Evolutionary conservation across 2,329 filamentous ascomycete species (phyloP).

Genomic region (Microcera coccophila): DNA sequence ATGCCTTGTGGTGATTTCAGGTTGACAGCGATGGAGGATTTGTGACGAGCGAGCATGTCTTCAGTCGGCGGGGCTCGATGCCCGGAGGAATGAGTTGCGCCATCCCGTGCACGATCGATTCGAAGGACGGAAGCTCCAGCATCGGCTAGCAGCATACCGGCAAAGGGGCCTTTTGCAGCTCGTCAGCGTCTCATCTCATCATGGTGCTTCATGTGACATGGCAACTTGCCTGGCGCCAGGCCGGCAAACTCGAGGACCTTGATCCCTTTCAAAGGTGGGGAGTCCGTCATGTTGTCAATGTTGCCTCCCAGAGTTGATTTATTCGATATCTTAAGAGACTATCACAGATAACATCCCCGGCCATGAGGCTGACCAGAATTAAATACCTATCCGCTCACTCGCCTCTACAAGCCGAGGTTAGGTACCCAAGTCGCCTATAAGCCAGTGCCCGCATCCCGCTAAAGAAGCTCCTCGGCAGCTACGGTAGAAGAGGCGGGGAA

Average conservation of each 20-base stretch:
- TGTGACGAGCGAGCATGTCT: constrained; percentile 77
- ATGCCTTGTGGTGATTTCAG: constrained; percentile 65
- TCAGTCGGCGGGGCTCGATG: constrained; percentile 42
- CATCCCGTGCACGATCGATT: constrained; percentile 64
- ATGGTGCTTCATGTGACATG: background rate
- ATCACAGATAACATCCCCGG: background rate
- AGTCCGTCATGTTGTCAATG: constrained; percentile 29
- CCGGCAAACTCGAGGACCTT: constrained; percentile 59
- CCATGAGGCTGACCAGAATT: background rate
- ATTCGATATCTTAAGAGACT: too few relatives aligned
- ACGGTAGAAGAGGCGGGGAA: background rate
- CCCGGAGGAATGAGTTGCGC: constrained; percentile 36
- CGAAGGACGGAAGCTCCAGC: constrained; percentile 85
- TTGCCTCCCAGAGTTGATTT: too few relatives aligned
- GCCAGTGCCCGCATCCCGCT: background rate
- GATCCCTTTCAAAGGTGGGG: constrained; percentile 44
- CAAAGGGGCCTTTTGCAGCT: constrained; percentile 70
- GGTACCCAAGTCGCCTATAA: background rate
- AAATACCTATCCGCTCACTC: constrained; percentile 16
- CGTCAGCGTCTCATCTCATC: background rate
- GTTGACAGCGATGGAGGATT: constrained; percentile 75
- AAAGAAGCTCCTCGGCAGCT: background rate
- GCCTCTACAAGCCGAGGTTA: constrained; percentile 19
- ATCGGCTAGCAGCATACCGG: constrained; percentile 83
- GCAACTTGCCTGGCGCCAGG: constrained; percentile 52